Conservation (phyloP, 257 asterid genomes). For the Solanum gandarillasii region DNA sequence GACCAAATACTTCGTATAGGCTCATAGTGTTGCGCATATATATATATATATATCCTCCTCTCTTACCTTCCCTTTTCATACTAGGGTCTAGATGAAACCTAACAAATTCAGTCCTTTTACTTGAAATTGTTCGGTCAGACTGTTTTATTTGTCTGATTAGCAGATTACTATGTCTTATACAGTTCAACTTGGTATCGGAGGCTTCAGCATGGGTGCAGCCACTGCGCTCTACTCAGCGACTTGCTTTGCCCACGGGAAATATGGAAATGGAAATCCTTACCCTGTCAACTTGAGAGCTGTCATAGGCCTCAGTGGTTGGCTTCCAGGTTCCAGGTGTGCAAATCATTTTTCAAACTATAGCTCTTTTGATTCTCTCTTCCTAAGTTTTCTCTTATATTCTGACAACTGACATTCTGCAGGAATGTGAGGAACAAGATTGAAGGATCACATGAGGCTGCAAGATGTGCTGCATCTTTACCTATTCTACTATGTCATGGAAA, state of each 20-base stretch:
- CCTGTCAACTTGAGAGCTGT: constrained; percentile 64
- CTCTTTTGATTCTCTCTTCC: background rate
- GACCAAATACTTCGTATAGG: background rate
- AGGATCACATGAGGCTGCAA: constrained; percentile 69
- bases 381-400: background rate
- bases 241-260: constrained; percentile 78
- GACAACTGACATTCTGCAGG: constrained; percentile 32
- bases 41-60: background rate
- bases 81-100: background rate
- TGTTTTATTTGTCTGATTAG: background rate
- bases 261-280: constrained; percentile 74
- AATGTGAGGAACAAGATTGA: constrained; percentile 58
- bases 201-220: constrained; percentile 99
- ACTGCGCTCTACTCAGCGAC: constrained; percentile 83
- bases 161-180: constrained; percentile 14
- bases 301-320: constrained; percentile 94
- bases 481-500: constrained; percentile 82
- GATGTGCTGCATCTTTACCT: constrained; percentile 92
- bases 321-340: constrained; percentile 81
- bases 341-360: background rate
- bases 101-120: background rate
- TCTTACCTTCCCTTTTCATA: background rate
- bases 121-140: background rate
- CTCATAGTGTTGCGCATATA: background rate
- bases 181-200: constrained; percentile 97